These are phyloP conservation scores for Coemansia sp. DNA, from an alignment of 192 early-diverging fungal genomes.

Conservation along the genomic window DNA sequence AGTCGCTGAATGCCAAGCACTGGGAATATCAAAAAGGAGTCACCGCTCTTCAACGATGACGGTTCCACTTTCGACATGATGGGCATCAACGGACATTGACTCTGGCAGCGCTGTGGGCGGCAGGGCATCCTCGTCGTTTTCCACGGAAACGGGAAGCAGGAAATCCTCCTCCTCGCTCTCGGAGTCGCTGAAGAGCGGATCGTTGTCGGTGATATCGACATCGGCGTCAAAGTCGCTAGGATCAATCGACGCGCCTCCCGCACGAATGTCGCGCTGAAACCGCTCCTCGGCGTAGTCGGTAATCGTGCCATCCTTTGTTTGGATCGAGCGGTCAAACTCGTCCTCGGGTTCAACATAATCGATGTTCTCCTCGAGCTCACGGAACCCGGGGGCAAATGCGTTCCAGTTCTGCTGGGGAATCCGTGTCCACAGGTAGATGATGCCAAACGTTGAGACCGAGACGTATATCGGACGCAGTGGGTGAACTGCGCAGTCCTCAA, in stretches of 20 bases:
- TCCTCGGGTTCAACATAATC: slow-evolving; percentile 94
- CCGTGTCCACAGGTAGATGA: slow-evolving; percentile 88
- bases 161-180: slow-evolving; percentile 44
- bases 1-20: background rate
- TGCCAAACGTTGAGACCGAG: slow-evolving; percentile 79
- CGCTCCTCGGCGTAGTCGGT: slow-evolving; percentile 31
- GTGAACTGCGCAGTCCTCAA: slow-evolving; percentile 83
- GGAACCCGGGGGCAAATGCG: slow-evolving; percentile 92
- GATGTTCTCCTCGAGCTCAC: slow-evolving; percentile 90
- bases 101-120: background rate
- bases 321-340: slow-evolving; percentile 74
- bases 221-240: slow-evolving; percentile 17
- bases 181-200: slow-evolving; percentile 54
- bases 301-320: slow-evolving; percentile 9
- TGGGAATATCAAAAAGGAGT: background rate
- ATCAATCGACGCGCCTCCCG: background rate
- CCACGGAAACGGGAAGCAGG: slow-evolving; percentile 29
- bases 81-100: background rate
- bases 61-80: slow-evolving; percentile 1
- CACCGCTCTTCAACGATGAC: slow-evolving; percentile 13
- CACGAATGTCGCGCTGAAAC: slow-evolving; percentile 10
- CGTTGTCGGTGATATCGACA: slow-evolving; percentile 48
- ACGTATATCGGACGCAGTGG: slow-evolving; percentile 81
- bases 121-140: background rate
- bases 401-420: slow-evolving; percentile 81